These are phyloP conservation scores for Amauroascus niger DNA, from an alignment of 2,329 filamentous ascomycete genomes.

Conservation along the genomic window DNA sequence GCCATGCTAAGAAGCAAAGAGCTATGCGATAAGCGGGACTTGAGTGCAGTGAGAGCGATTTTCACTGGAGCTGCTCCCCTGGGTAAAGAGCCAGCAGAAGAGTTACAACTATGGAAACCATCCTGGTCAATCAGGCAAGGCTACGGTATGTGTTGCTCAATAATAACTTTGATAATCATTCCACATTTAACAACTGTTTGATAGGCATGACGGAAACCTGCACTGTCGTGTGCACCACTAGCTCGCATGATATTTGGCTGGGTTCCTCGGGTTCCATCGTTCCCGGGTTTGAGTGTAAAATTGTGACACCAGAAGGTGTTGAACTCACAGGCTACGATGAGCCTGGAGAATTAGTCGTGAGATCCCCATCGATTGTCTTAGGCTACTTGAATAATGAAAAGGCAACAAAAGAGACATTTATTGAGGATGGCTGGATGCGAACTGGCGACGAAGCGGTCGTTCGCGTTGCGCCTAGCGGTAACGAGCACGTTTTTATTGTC, in stretches of 20 bases:
- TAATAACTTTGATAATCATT: not conserved
- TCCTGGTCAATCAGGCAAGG: slow-evolving; percentile 59
- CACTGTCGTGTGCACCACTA: slow-evolving; percentile 56
- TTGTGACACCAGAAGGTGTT: slow-evolving; percentile 57
- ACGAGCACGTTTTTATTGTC: slow-evolving; percentile 75
- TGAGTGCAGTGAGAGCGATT: slow-evolving; percentile 55
- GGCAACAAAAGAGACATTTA: slow-evolving; percentile 71
- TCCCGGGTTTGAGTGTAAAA: slow-evolving; percentile 54
- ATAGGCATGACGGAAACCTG: slow-evolving; percentile 65
- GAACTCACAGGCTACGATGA: slow-evolving; percentile 63
- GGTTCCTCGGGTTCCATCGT: slow-evolving; percentile 64
- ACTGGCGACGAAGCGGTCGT: slow-evolving; percentile 80
- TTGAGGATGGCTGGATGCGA: slow-evolving; percentile 62
- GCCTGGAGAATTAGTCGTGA: slow-evolving; percentile 71
- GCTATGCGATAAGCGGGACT: slow-evolving; percentile 56
- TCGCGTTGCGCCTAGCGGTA: slow-evolving; percentile 51
- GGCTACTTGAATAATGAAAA: slow-evolving; percentile 82
- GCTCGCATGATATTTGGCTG: slow-evolving; percentile 52
- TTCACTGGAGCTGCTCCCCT: slow-evolving; percentile 73
- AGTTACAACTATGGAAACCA: slow-evolving; percentile 53
- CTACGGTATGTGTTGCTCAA: slow-evolving; percentile 46
- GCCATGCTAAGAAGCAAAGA: slow-evolving; percentile 58
- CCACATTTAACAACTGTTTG: not conserved
- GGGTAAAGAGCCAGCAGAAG: slow-evolving; percentile 60
- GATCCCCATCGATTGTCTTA: slow-evolving; percentile 64